These are phyloP conservation scores for Dalbergia cultrata DNA, from an alignment of 306 rosid species.

Conservation along the genomic window DNA sequence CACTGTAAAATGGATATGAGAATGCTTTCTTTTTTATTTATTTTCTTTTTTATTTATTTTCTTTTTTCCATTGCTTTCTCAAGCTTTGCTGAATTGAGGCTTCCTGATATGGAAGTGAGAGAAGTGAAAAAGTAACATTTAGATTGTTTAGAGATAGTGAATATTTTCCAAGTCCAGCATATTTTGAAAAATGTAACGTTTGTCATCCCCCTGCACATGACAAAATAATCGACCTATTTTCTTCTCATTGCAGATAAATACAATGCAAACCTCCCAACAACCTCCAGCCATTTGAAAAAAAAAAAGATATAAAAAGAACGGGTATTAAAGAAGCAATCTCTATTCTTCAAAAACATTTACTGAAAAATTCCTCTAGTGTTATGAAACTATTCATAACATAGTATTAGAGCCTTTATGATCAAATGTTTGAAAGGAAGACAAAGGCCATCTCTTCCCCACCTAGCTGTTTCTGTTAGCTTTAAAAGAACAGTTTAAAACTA, in stretches of 20 bases:
- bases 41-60: too few species aligned
- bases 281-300: not conserved
- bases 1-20: too few species aligned
- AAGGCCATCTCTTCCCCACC: slow-evolving; percentile 2
- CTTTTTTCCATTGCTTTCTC: too few species aligned
- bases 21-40: too few species aligned
- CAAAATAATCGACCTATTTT: not conserved
- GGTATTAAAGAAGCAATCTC: not conserved
- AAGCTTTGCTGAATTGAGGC: too few species aligned
- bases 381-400: too few species aligned
- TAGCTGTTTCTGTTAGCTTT: slow-evolving; percentile 6
- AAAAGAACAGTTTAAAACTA: not conserved
- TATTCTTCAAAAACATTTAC: slow-evolving; percentile 8
- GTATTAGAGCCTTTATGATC: too few species aligned
- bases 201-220: not conserved
- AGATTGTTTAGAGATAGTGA: not conserved
- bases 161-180: slow-evolving; percentile 21
- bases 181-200: not conserved
- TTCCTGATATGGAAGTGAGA: not conserved
- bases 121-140: not conserved
- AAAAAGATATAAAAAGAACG: not conserved
- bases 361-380: not conserved
- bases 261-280: not conserved
- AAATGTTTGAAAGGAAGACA: not conserved
- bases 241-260: not conserved